Evolutionary conservation across 768 basidiomycete genomes (phyloP).

Genomic region (Hemileccinum rubropunctum): DNA sequence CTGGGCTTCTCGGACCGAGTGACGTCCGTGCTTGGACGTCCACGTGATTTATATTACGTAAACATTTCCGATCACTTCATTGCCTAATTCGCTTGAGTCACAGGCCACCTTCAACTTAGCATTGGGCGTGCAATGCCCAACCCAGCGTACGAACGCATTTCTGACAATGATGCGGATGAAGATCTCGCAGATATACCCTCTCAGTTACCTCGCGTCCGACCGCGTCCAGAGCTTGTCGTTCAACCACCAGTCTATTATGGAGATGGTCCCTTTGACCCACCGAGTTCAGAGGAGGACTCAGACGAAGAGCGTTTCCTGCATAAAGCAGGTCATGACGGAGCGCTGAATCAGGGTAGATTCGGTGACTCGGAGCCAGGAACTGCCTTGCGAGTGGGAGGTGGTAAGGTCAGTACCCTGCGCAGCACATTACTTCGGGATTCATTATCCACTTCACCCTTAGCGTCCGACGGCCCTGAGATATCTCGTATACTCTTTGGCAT

Average conservation of each 20-base stretch:
- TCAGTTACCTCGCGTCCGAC: constrained; percentile 2
- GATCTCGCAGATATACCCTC: constrained; percentile 9
- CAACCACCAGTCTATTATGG: constrained; percentile 57
- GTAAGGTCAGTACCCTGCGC: constrained; percentile 31
- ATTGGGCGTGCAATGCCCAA: constrained; percentile 22
- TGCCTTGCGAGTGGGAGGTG: constrained; percentile 35
- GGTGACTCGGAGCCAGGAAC: constrained; percentile 28
- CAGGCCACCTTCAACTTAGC: background rate
- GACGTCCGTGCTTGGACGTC: background rate
- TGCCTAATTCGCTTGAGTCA: constrained; percentile 6
- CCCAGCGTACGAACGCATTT: constrained; percentile 30
- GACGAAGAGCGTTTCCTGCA: constrained; percentile 47
- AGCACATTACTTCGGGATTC: constrained; percentile 1
- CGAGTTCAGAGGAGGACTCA: constrained; percentile 72
- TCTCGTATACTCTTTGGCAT: constrained; percentile 59
- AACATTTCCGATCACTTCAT: constrained; percentile 5
- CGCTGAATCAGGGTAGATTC: constrained; percentile 5
- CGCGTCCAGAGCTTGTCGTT: constrained; percentile 11
- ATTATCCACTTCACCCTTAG: constrained; percentile 26
- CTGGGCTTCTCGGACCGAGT: background rate
- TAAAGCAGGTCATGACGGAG: constrained; percentile 34
- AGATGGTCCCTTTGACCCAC: constrained; percentile 74
- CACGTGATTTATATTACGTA: constrained; percentile 20
- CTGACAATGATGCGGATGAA: constrained; percentile 24
- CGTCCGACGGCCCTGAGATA: constrained; percentile 54